These are phyloP conservation scores for Syzygium aqueum DNA, from an alignment of 345 rosid genomes.

Conservation along the genomic window DNA sequence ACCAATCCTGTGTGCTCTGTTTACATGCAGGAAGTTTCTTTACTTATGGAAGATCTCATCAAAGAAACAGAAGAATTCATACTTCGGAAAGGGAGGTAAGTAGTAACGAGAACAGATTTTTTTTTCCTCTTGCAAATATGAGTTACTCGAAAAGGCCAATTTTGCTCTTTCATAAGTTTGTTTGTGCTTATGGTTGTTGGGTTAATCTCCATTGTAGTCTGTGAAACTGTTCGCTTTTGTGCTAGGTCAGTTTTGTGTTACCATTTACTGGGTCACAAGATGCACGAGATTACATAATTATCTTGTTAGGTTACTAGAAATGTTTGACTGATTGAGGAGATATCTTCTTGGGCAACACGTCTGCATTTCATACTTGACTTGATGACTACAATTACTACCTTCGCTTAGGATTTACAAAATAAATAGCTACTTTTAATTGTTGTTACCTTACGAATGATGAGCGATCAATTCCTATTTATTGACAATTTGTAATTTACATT, in stretches of 20 bases:
- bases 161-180: background rate
- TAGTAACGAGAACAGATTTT: background rate
- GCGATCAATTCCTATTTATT: background rate
- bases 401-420: background rate
- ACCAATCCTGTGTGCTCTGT: constrained; percentile 6
- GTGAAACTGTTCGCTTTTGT: background rate
- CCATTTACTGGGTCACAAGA: background rate
- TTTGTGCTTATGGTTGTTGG: background rate
- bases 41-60: constrained; percentile 92
- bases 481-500: constrained; percentile 2
- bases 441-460: background rate
- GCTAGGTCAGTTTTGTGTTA: background rate
- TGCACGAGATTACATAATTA: background rate
- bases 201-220: background rate
- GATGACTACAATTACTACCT: background rate
- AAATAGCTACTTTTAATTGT: background rate
- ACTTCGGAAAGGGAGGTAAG: constrained; percentile 93
- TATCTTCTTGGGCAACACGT: background rate
- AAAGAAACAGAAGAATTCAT: constrained; percentile 93
- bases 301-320: background rate
- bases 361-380: background rate
- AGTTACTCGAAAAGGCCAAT: background rate
- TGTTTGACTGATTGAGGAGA: background rate
- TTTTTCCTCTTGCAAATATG: background rate
- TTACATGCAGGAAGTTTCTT: constrained; percentile 71